These are phyloP conservation scores for Eudorina sp. DNA, from an alignment of 139 green algal species.

Conservation along the genomic window DNA sequence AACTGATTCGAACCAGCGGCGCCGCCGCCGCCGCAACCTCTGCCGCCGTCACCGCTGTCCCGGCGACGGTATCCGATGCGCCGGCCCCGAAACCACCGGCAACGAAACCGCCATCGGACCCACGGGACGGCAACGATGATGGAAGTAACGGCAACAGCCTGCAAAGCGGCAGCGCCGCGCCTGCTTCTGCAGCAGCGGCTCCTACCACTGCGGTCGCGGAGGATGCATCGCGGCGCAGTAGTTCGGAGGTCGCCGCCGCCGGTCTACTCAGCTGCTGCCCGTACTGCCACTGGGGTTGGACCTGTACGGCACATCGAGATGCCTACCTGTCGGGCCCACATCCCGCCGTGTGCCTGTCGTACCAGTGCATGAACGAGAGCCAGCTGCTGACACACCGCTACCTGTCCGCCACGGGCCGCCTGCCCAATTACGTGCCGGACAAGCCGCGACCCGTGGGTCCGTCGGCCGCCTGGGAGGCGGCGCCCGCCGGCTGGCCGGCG, in stretches of 20 bases:
- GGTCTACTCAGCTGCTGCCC: slow-evolving; percentile 24
- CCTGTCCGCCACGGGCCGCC: slow-evolving; percentile 37
- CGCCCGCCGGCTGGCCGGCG: slow-evolving; percentile 30
- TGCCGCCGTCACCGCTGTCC: neutral
- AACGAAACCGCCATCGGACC: neutral
- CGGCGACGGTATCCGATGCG: neutral
- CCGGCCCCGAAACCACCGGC: neutral
- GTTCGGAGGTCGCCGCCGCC: neutral
- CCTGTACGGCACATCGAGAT: neutral
- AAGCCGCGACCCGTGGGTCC: neutral
- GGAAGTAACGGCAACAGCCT: neutral
- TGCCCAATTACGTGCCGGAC: slow-evolving; percentile 41
- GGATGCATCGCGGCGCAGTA: too few relatives aligned
- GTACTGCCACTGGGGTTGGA: slow-evolving; percentile 45
- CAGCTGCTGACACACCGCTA: slow-evolving; percentile 33
- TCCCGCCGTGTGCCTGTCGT: slow-evolving; percentile 7
- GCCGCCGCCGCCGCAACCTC: neutral
- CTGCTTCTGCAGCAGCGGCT: neutral
- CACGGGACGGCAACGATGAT: too few relatives aligned
- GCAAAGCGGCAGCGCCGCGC: neutral
- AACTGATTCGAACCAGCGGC: neutral
- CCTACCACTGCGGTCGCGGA: too few relatives aligned
- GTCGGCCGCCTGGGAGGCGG: slow-evolving; percentile 24
- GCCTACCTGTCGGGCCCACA: slow-evolving; percentile 25
- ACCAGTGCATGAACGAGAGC: slow-evolving; percentile 32